phyloP scores from a whole-genome alignment of 495 filamentous ascomycete genomes.

The Cercophora sp. region DNA sequence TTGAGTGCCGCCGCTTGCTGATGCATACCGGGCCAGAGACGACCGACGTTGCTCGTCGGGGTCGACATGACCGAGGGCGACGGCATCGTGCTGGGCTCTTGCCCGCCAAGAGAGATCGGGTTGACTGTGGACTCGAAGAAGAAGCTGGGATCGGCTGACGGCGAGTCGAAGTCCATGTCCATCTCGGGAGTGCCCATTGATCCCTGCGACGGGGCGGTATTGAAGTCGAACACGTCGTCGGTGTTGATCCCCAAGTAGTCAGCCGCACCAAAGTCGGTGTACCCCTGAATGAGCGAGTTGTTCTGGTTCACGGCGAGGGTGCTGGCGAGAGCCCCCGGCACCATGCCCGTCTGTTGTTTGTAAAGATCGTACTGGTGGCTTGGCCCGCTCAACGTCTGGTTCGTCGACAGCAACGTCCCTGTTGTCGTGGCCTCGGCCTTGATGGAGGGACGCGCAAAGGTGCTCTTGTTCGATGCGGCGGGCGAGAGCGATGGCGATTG shows the following conservation, averaged over 20 bases:
- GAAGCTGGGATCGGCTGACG: constrained; percentile 44
- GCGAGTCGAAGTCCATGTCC: constrained; percentile 61
- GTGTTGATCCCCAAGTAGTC: constrained; percentile 50
- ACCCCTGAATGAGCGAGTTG: constrained; percentile 50
- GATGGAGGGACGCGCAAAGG: constrained; percentile 34
- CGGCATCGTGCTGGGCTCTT: constrained; percentile 41
- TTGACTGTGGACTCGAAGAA: constrained; percentile 61
- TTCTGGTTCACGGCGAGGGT: constrained; percentile 63
- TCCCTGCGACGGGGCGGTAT: constrained; percentile 45
- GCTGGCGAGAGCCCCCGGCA: constrained; percentile 69
- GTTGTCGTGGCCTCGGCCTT: constrained; percentile 35
- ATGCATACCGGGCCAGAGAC: constrained; percentile 87
- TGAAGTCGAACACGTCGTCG: constrained; percentile 57
- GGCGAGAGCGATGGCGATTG: constrained; percentile 48
- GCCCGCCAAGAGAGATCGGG: constrained; percentile 63
- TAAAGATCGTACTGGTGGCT: constrained; percentile 91
- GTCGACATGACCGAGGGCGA: constrained; percentile 34
- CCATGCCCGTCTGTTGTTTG: constrained; percentile 86
- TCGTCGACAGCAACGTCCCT: constrained; percentile 34
- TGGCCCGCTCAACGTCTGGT: constrained; percentile 65
- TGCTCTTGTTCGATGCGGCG: constrained; percentile 30
- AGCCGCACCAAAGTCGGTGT: constrained; percentile 45
- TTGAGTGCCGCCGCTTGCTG: constrained; percentile 80
- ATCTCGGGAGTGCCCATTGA: constrained; percentile 49
- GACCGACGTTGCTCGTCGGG: constrained; percentile 56